phyloP scores from a whole-genome alignment of 2,329 filamentous ascomycete genomes.

The Colletotrichum gigasporum region DNA sequence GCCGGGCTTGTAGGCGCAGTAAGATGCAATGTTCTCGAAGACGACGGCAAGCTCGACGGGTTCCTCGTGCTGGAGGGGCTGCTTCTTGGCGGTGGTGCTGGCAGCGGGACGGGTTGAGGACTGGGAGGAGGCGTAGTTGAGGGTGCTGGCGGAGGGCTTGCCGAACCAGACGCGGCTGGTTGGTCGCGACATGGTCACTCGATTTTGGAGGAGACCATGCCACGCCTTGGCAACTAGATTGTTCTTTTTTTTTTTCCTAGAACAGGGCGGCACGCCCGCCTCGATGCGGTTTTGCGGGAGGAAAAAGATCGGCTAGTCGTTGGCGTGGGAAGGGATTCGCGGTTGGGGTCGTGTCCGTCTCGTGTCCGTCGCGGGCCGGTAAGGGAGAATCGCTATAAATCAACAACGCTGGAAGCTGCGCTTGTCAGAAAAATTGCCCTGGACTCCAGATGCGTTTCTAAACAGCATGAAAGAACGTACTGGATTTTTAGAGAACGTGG shows the following conservation, averaged over 20 bases:
- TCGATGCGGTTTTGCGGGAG: too few relatives aligned
- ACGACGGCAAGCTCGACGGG: conserved; percentile 23
- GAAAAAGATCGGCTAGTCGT: neutral
- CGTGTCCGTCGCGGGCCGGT: neutral
- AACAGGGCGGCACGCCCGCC: neutral
- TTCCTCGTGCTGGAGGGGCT: neutral
- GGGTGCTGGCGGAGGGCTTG: neutral
- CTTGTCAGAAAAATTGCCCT: neutral
- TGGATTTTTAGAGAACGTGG: neutral
- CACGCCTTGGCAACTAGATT: neutral
- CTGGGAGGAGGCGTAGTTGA: neutral
- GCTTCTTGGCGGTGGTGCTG: neutral
- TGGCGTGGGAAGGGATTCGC: neutral
- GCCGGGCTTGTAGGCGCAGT: conserved; percentile 48
- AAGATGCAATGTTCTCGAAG: conserved; percentile 22
- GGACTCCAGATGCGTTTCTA: too few relatives aligned
- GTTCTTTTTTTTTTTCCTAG: neutral
- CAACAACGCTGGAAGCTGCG: neutral
- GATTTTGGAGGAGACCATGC: neutral
- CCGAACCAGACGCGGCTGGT: conserved; percentile 15
- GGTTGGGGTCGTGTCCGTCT: conserved; percentile 2
- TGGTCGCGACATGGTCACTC: conserved; percentile 18
- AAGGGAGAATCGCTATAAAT: neutral
- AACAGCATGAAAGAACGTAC: neutral
- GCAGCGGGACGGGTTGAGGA: neutral